These are phyloP conservation scores for Lachancea thermotolerans DNA, from an alignment of 805 yeast species.

Conservation along the genomic window DNA sequence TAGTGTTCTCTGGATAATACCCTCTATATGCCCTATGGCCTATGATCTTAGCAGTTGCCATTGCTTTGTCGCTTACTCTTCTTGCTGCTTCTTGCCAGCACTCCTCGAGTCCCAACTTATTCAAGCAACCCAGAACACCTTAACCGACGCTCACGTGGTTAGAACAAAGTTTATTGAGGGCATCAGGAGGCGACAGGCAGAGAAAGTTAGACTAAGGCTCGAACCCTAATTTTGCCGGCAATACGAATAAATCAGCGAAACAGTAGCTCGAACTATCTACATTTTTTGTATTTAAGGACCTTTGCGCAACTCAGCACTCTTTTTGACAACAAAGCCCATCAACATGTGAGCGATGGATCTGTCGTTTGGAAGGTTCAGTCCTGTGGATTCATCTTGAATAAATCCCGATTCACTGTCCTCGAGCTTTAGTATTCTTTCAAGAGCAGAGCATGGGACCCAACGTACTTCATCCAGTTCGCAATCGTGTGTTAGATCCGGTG, in stretches of 20 bases:
- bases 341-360: conserved; percentile 26
- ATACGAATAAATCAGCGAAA: not conserved
- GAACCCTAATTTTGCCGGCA: not conserved
- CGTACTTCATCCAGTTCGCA: conserved; percentile 79
- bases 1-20: conserved; percentile 41
- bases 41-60: conserved; percentile 16
- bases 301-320: not conserved
- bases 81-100: too few relatives aligned
- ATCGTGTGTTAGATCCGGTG: conserved; percentile 70
- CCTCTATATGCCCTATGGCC: conserved; percentile 33
- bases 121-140: not conserved
- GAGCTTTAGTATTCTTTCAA: conserved; percentile 23
- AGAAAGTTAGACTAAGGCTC: not conserved
- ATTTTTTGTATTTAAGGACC: too few relatives aligned
- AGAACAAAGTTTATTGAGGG: not conserved
- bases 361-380: conserved; percentile 17
- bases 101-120: too few relatives aligned
- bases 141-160: not conserved
- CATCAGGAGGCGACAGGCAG: not conserved
- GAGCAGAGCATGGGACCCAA: conserved; percentile 64
- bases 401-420: conserved; percentile 7
- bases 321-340: conserved; percentile 18
- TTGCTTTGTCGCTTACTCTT: not conserved
- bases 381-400: conserved; percentile 6
- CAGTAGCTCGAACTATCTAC: too few relatives aligned